Evolutionary conservation across 495 filamentous ascomycete species (phyloP).

Genomic region (Chaetomium fimeti): DNA sequence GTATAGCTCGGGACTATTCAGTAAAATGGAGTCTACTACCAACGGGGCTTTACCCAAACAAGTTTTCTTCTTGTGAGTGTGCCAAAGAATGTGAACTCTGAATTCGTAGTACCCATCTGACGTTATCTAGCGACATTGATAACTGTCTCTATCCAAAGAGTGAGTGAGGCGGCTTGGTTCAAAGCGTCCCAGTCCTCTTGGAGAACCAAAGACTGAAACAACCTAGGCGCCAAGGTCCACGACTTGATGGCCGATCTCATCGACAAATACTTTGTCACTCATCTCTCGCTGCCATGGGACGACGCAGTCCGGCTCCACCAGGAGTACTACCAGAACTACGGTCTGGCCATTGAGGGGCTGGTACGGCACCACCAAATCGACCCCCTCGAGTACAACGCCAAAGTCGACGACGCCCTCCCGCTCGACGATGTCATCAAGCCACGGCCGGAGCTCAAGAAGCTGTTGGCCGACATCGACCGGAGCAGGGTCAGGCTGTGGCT

Average conservation of each 20-base stretch:
- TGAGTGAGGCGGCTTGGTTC: conserved; percentile 32
- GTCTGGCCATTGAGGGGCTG: conserved; percentile 92
- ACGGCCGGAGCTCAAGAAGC: conserved; percentile 66
- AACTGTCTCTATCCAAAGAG: conserved; percentile 81
- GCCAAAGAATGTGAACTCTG: not conserved
- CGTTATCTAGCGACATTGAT: conserved; percentile 71
- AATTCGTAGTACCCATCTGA: conserved; percentile 15
- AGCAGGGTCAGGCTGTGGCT: conserved; percentile 86
- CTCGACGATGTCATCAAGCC: conserved; percentile 79
- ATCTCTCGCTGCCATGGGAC: conserved; percentile 66
- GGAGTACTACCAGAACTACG: conserved; percentile 93
- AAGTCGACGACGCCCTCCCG: conserved; percentile 93
- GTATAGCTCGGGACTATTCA: not conserved
- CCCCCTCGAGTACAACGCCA: conserved; percentile 86
- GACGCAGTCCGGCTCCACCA: conserved; percentile 80
- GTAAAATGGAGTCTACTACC: not conserved
- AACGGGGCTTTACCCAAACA: conserved; percentile 31
- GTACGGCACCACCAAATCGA: conserved; percentile 95
- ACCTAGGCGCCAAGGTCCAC: conserved; percentile 64
- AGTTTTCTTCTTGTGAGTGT: conserved; percentile 51
- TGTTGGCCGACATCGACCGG: conserved; percentile 76
- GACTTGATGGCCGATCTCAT: conserved; percentile 73
- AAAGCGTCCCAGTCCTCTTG: not conserved
- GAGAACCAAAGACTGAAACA: not conserved
- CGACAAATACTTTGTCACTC: conserved; percentile 76